Evolutionary conservation across 2,329 filamentous ascomycete species (phyloP), one percentile per base, ranked within the genome.

Genomic region (Stemphylium vesicarium): DNA sequence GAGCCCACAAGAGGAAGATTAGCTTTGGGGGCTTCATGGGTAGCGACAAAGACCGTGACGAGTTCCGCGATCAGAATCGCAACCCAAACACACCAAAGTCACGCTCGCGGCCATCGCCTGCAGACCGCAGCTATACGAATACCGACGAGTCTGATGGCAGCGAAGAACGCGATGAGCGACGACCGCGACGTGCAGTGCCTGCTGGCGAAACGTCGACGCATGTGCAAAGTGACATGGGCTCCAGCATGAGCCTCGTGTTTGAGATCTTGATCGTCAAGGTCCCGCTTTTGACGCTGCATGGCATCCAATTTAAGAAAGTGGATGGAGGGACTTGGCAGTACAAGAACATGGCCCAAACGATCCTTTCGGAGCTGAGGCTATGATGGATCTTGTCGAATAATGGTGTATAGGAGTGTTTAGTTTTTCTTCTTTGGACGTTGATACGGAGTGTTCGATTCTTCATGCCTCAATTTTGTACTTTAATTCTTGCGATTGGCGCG

Each of bases 191-290:
- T 13, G 59, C 69, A 45, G 31, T 70, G 45, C 84, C 88, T 1
- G 86, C 91, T 1, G 94, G 92, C 18, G 95, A 96, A 78, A 98
- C 92, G 20, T 92, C 88, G 44, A 97, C 93, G 3, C 91, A 95
- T 56, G 92, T 97, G 20, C 92, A 96, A 73, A 94, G 86, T 64
- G 94, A 97, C 67, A 84, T 96, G 24, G 93, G 92, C 3, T 89
- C 87, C 53, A 94, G 86, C 75, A 88, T 96, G 84, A 83, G 91
- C 35, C 80, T 98, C 47, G 88, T 91, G 61, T 99, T 98, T 71
- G 95, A 99, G 74, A 96, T 98, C 60, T 88, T 97, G 64, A 95
- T 99, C 65, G 95, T 99, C 73, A 99, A 99, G 78, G 92, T 99
- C 22, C 95, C 95, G 11, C 80, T 99, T 46, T 86, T 99, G 57